Conservation (phyloP, 495 filamentous ascomycete genomes). For the Trichoderma virens region DNA sequence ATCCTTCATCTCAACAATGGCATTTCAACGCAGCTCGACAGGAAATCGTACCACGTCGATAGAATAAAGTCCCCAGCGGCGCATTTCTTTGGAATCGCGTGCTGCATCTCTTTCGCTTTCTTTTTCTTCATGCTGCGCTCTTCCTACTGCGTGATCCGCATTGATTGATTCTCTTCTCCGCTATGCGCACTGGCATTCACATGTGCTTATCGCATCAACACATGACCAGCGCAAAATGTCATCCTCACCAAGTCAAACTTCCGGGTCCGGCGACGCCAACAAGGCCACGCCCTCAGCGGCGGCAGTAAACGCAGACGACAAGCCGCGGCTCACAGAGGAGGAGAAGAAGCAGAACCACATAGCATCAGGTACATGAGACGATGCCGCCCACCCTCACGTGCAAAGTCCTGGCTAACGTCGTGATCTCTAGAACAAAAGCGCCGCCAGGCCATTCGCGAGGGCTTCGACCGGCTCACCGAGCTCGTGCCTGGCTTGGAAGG, state of each 20-base stretch:
- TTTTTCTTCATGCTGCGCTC: not conserved
- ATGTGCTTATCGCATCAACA: not conserved
- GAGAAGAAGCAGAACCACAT: conserved; percentile 90
- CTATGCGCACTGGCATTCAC: too few species aligned
- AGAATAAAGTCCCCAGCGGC: not conserved
- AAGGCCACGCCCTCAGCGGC: conserved; percentile 14
- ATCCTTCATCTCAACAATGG: not conserved
- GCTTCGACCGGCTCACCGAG: conserved; percentile 77
- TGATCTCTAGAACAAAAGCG: conserved; percentile 67
- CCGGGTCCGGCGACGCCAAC: not conserved
- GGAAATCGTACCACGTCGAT: not conserved
- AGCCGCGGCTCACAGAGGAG: conserved; percentile 67
- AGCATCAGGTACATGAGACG: conserved; percentile 39
- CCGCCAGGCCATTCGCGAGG: conserved; percentile 73
- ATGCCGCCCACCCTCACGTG: not conserved
- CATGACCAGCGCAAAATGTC: not conserved
- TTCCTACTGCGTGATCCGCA: too few species aligned
- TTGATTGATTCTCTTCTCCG: too few species aligned
- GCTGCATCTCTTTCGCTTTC: not conserved
- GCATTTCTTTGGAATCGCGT: not conserved
- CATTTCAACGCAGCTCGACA: not conserved
- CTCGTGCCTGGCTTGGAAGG: conserved; percentile 78
- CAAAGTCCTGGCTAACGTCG: not conserved
- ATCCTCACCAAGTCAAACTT: not conserved
- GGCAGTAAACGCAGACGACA: conserved; percentile 34